These are phyloP conservation scores for Bipolaris zeicola DNA, from an alignment of 2,329 filamentous ascomycete species.

Conservation along the genomic window DNA sequence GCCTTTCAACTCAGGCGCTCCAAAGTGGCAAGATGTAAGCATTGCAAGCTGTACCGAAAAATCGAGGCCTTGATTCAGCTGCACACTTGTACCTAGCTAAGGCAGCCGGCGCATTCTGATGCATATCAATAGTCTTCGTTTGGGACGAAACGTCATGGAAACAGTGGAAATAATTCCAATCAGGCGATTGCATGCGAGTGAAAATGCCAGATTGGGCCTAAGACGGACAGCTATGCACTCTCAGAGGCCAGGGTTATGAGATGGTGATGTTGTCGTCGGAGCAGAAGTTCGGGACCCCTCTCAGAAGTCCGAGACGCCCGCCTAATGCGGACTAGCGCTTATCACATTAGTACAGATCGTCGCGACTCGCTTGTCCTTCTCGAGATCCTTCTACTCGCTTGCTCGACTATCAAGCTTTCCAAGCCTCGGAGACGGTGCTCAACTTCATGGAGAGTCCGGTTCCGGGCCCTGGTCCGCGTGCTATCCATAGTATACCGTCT, in stretches of 20 bases:
- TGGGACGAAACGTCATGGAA: constrained; percentile 14
- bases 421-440: constrained; percentile 11
- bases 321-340: constrained; percentile 15
- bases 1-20: neutral
- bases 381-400: constrained; percentile 1
- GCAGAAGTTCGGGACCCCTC: constrained; percentile 36
- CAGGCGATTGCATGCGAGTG: constrained; percentile 1
- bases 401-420: constrained; percentile 3
- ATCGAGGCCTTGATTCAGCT: neutral
- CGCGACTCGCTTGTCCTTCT: constrained; percentile 24
- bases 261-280: constrained; percentile 23
- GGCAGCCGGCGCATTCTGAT: constrained; percentile 9
- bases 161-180: neutral
- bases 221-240: neutral
- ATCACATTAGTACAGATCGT: constrained; percentile 21
- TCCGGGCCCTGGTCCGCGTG: neutral
- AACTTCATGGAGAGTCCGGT: constrained; percentile 17
- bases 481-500: neutral
- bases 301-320: constrained; percentile 29
- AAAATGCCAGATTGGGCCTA: constrained; percentile 3
- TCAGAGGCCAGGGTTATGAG: constrained; percentile 18
- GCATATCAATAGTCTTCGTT: constrained; percentile 16
- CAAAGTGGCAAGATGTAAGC: neutral
- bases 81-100: constrained; percentile 3
- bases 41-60: constrained; percentile 1